phyloP scores from a whole-genome alignment of 1,284 basidiomycete species.

The Rhodotorula sp. region DNA sequence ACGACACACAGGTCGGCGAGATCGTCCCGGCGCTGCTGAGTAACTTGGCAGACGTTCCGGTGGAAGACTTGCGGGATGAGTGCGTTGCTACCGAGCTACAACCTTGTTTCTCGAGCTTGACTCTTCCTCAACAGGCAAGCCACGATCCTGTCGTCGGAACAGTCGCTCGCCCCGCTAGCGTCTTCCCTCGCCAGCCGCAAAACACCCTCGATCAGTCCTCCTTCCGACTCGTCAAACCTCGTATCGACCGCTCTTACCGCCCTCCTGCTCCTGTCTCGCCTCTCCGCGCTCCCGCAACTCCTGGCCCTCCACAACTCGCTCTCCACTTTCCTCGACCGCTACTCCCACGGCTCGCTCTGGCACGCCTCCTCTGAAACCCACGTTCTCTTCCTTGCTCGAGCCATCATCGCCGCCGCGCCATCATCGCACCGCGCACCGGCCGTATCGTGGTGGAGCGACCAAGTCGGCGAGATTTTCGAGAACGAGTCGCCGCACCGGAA shows the following conservation, averaged over 20 bases:
- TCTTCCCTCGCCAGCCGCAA: conserved; percentile 71
- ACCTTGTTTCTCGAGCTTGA: background rate
- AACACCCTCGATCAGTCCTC: conserved; percentile 80
- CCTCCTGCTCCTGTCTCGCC: background rate
- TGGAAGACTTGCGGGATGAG: conserved; percentile 65
- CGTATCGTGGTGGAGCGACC: conserved; percentile 78
- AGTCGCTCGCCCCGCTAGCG: conserved; percentile 65
- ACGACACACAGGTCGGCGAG: conserved; percentile 66
- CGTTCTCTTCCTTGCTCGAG: conserved; percentile 62
- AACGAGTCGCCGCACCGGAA: conserved; percentile 55
- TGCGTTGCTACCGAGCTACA: conserved; percentile 50
- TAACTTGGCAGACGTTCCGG: conserved; percentile 65
- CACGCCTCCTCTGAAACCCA: conserved; percentile 65
- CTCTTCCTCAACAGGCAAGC: background rate
- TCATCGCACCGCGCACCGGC: conserved; percentile 84
- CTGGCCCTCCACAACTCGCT: conserved; percentile 68
- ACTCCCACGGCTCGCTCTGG: conserved; percentile 58
- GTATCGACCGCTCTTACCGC: conserved; percentile 55
- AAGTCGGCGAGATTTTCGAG: conserved; percentile 69
- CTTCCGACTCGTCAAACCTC: conserved; percentile 72
- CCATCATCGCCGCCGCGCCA: conserved; percentile 77
- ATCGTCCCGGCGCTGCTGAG: conserved; percentile 73
- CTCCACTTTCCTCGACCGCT: conserved; percentile 54
- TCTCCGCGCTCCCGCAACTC: conserved; percentile 53
- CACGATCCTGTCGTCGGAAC: conserved; percentile 50